phyloP scores from a whole-genome alignment of 1,284 basidiomycete species.

The Sporisorium sorghi region DNA sequence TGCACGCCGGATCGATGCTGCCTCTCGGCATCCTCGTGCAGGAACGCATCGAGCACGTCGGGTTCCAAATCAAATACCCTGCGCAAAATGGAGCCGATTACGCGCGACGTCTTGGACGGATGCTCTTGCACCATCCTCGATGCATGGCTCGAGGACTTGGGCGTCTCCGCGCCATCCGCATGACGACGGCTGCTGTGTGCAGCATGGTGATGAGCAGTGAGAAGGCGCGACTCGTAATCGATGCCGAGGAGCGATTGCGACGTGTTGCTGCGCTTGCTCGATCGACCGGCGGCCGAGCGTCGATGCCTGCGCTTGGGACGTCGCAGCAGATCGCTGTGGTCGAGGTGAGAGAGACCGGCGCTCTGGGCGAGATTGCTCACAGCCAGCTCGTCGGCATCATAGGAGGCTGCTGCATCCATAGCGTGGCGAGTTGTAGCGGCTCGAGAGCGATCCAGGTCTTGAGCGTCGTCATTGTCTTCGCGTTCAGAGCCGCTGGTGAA shows the following conservation, averaged over 20 bases:
- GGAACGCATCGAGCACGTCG: slow-evolving; percentile 50
- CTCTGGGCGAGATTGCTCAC: slow-evolving; percentile 46
- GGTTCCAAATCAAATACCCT: slow-evolving; percentile 51
- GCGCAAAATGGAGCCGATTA: slow-evolving; percentile 47
- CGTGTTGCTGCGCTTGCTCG: slow-evolving; percentile 52
- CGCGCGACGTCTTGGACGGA: slow-evolving; percentile 37
- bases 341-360: slow-evolving; percentile 39
- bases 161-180: slow-evolving; percentile 29
- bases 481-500: slow-evolving; percentile 39
- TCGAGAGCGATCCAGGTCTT: neutral
- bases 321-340: slow-evolving; percentile 25
- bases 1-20: slow-evolving; percentile 15
- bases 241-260: slow-evolving; percentile 42
- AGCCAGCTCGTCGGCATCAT: slow-evolving; percentile 40
- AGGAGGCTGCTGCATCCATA: neutral
- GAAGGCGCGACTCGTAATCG: slow-evolving; percentile 31
- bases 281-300: slow-evolving; percentile 35
- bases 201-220: slow-evolving; percentile 6
- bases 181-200: slow-evolving; percentile 7
- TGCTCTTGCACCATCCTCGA: slow-evolving; percentile 23
- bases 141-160: slow-evolving; percentile 14
- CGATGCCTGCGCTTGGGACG: slow-evolving; percentile 47
- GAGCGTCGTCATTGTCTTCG: slow-evolving; percentile 11
- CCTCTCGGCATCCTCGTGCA: slow-evolving; percentile 29
- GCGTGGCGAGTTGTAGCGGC: slow-evolving; percentile 9